Conservation (phyloP, 768 basidiomycete genomes). For the Agaricus sinodeliciosus region DNA sequence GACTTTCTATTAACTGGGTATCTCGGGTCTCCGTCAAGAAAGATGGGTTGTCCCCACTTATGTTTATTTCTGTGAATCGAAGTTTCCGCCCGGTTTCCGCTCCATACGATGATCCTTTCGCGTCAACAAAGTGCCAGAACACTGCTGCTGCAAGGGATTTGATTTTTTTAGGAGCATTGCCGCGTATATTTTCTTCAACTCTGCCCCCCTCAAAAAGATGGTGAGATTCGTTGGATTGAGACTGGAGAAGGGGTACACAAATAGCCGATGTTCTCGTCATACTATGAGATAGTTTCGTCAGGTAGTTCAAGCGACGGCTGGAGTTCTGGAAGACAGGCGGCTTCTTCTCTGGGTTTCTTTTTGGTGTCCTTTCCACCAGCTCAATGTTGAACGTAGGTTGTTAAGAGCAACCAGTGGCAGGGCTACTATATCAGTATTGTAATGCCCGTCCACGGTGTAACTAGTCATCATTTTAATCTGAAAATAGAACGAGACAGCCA, state of each 20-base stretch:
- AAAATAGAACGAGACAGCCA: too few relatives aligned
- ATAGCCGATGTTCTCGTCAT: neutral
- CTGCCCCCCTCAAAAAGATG: neutral
- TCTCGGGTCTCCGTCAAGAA: neutral
- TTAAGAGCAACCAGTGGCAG: too few relatives aligned
- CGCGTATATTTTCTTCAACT: constrained; percentile 26
- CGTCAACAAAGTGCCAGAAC: constrained; percentile 32
- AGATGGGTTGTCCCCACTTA: constrained; percentile 16
- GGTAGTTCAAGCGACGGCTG: too few relatives aligned
- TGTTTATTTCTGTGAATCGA: constrained; percentile 28
- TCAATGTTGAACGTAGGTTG: too few relatives aligned
- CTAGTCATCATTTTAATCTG: too few relatives aligned
- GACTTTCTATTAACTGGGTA: neutral
- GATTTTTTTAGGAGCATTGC: constrained; percentile 33
- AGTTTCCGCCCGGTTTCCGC: constrained; percentile 32
- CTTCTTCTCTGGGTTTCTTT: neutral
- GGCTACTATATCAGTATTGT: too few relatives aligned
- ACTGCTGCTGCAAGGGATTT: constrained; percentile 27
- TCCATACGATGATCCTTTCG: constrained; percentile 27
- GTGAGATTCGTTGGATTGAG: neutral
- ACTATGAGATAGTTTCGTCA: neutral
- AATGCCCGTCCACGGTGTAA: too few relatives aligned
- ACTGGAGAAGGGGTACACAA: neutral
- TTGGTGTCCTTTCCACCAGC: neutral
- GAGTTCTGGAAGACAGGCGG: too few relatives aligned